These are phyloP conservation scores for Arthrobotrys sphaeroides DNA, from an alignment of 2,329 filamentous ascomycete species.

Conservation along the genomic window DNA sequence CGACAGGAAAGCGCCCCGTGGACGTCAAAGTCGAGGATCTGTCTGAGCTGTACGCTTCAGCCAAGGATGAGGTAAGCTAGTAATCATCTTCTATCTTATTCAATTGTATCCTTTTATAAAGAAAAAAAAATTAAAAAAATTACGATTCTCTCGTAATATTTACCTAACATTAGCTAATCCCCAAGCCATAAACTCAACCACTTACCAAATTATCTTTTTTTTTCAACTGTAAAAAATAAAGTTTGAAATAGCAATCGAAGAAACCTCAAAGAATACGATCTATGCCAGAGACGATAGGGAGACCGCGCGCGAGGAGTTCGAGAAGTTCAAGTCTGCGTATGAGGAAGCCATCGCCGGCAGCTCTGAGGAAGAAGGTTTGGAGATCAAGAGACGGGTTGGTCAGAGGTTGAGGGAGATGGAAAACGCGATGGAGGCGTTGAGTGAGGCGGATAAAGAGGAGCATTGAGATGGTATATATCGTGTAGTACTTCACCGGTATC, in stretches of 20 bases:
- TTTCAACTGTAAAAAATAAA: conserved; percentile 23
- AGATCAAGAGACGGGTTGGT: conserved; percentile 66
- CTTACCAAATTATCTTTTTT: not conserved
- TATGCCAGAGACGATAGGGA: conserved; percentile 68
- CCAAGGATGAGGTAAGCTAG: conserved; percentile 38
- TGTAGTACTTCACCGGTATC: not conserved
- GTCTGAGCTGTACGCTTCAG: conserved; percentile 37
- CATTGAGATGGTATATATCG: conserved; percentile 53
- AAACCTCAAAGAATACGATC: conserved; percentile 65
- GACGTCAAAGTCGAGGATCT: conserved; percentile 43
- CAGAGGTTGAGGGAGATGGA: conserved; percentile 67
- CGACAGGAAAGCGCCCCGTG: conserved; percentile 36
- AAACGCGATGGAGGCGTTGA: conserved; percentile 65
- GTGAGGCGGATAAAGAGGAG: conserved; percentile 66
- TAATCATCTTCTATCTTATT: not conserved
- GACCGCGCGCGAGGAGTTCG: conserved; percentile 67
- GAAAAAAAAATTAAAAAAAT: no score
- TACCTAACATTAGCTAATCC: conserved; percentile 14
- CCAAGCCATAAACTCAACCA: not conserved
- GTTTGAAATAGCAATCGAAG: conserved; percentile 66
- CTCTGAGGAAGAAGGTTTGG: conserved; percentile 63
- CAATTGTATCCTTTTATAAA: no score
- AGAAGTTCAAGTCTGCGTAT: conserved; percentile 65
- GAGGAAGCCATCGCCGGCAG: conserved; percentile 62
- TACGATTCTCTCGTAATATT: conserved; percentile 2